Evolutionary conservation across 805 yeast species (phyloP), one percentile per base, ranked within the genome.

Genomic region (Nakazawaea molendinolei): DNA sequence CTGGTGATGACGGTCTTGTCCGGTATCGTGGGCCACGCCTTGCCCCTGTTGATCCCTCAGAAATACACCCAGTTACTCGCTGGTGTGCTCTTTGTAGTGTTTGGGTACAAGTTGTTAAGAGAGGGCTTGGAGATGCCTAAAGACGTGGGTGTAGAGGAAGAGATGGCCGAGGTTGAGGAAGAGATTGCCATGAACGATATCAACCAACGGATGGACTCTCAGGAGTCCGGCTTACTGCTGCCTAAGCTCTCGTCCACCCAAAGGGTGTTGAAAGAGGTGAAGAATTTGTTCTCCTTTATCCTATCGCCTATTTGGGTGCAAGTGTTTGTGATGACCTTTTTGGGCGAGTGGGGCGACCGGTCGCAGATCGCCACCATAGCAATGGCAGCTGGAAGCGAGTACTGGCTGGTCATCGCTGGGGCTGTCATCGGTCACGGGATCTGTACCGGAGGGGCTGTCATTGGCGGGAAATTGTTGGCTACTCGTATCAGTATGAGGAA

Each of bases 281-380:
- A 64, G 28, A 69, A 78, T 46, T 65, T 83, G 34, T 75, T 80
- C 3, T 58, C 76, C 3, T 73, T 76, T 39, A 60, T 86, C 4
- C 64, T 90, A 38, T 82, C 95, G 3, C 97, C 98, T 3, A 63
- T 79, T 8, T 92, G 95, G 89, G 80, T 87, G 46, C 96, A 90
- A 65, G 90, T 90, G 4, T 92, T 92, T 53, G 76, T 77, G 36
- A 90, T 92, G 97, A 86, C 95, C 4, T 92, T 92, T 57, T 64
- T 92, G 33, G 98, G 97, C 42, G 99, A 92, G 63, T 87, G 97
- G 95, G 99, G 99, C 34, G 99, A 92, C 60, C 78, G 98, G 51
- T 87, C 97, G 9, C 99, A 92, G 63, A 86, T 92, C 38, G 95
- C 97, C 29, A 92, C 97, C 23, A 87, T 92, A 50, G 97, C 97